phyloP scores from a whole-genome alignment of 2,329 filamentous ascomycete genomes.

The Boeremia lycopersici region DNA sequence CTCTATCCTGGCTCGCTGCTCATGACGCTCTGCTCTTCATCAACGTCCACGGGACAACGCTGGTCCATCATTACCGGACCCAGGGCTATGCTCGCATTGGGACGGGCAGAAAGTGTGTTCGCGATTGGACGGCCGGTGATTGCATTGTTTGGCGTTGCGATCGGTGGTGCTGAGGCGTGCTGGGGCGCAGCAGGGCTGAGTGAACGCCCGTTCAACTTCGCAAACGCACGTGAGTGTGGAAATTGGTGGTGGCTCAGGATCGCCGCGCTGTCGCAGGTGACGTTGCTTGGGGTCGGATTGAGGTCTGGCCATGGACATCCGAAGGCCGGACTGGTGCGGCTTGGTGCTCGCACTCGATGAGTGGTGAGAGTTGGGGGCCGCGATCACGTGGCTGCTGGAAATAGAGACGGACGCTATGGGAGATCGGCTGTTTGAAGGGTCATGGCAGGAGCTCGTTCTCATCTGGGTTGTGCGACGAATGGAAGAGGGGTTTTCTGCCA shows the following conservation, averaged over 20 bases:
- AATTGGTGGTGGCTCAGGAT: constrained; percentile 13
- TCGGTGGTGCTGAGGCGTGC: not conserved
- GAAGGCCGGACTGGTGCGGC: not conserved
- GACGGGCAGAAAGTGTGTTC: constrained; percentile 33
- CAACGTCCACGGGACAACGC: not conserved
- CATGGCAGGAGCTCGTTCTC: constrained; percentile 25
- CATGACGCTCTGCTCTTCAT: not conserved
- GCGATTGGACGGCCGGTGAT: constrained; percentile 25
- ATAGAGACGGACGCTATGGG: constrained; percentile 25
- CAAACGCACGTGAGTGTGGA: constrained; percentile 10
- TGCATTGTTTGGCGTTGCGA: not conserved
- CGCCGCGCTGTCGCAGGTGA: not conserved
- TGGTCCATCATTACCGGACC: constrained; percentile 3
- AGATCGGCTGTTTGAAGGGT: constrained; percentile 16
- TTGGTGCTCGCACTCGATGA: not conserved
- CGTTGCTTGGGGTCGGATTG: not conserved
- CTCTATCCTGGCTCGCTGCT: not conserved
- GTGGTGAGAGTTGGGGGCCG: constrained; percentile 1
- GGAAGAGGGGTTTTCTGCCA: constrained; percentile 24
- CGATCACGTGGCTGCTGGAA: constrained; percentile 1
- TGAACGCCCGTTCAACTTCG: constrained; percentile 17
- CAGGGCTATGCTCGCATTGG: constrained; percentile 34
- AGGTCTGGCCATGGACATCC: not conserved
- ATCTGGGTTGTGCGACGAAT: constrained; percentile 13
- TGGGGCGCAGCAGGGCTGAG: constrained; percentile 20